Evolutionary conservation across 495 filamentous ascomycete species (phyloP).

Genomic region (Rhizodiscina lignyota): DNA sequence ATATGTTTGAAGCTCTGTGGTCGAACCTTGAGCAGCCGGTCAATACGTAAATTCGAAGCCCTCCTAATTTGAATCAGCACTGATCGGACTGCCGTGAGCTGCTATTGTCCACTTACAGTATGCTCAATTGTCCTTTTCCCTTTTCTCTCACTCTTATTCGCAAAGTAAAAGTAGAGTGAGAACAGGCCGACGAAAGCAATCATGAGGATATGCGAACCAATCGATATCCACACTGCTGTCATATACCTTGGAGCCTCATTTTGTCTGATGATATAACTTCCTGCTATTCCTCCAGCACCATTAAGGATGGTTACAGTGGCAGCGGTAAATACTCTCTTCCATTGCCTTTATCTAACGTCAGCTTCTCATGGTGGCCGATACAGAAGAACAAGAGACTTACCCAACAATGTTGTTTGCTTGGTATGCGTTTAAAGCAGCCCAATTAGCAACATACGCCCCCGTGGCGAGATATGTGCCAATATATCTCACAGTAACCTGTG

Average conservation of each 20-base stretch:
- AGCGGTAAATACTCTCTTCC: constrained; percentile 59
- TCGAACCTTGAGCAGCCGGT: too few relatives aligned
- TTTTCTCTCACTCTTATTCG: constrained; percentile 34
- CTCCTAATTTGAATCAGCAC: too few relatives aligned
- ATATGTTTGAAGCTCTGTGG: too few relatives aligned
- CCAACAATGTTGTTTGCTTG: constrained; percentile 54
- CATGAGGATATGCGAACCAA: constrained; percentile 52
- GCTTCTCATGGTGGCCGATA: constrained; percentile 5
- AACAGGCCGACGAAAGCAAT: constrained; percentile 43
- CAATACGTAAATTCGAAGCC: too few relatives aligned
- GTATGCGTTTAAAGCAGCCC: constrained; percentile 61
- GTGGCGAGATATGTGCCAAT: constrained; percentile 60
- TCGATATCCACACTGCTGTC: constrained; percentile 57
- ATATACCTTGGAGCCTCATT: constrained; percentile 50
- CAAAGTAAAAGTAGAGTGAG: constrained; percentile 41
- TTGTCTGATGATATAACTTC: constrained; percentile 54
- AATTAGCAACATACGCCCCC: constrained; percentile 64
- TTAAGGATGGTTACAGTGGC: constrained; percentile 55
- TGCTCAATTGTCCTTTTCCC: constrained; percentile 36
- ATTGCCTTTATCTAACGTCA: constrained; percentile 29
- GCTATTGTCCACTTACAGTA: too few relatives aligned
- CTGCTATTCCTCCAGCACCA: constrained; percentile 60
- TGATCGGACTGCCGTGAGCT: too few relatives aligned
- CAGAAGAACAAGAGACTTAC: constrained; percentile 5
- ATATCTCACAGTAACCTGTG: constrained; percentile 52